phyloP scores from a whole-genome alignment of 2,329 filamentous ascomycete genomes.

The Xylariales sp. region DNA sequence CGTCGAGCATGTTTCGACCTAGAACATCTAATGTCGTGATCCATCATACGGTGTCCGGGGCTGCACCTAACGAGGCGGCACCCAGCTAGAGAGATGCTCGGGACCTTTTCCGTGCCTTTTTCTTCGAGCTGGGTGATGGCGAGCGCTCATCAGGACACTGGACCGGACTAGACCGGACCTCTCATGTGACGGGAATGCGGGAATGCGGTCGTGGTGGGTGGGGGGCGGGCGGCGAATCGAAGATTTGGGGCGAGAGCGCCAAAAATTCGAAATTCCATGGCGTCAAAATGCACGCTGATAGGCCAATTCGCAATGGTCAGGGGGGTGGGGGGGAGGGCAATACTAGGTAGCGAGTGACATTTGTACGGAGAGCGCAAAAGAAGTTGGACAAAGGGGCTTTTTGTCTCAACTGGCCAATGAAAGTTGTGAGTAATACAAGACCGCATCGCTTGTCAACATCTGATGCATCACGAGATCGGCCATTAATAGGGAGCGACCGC shows the following conservation, averaged over 20 bases:
- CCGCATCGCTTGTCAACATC: background rate
- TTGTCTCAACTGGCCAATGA: background rate
- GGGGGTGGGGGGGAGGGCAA: constrained; percentile 1
- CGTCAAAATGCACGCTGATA: constrained; percentile 24
- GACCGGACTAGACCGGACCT: background rate
- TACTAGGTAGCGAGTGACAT: too few species aligned
- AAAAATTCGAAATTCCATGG: constrained; percentile 11
- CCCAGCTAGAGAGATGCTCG: background rate
- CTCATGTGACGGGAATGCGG: constrained; percentile 24
- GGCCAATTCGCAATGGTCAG: constrained; percentile 13
- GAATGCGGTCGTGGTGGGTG: constrained; percentile 9
- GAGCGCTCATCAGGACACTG: background rate
- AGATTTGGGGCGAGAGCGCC: constrained; percentile 13
- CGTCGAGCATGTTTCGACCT: background rate
- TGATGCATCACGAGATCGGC: constrained; percentile 2
- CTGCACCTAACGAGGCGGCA: background rate
- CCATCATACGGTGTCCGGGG: background rate
- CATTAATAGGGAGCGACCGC: background rate
- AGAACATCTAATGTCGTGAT: background rate
- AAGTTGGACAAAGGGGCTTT: constrained; percentile 13
- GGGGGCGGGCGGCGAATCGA: constrained; percentile 8
- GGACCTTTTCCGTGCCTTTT: background rate
- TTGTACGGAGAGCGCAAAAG: background rate
- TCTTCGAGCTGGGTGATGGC: background rate
- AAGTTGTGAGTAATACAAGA: constrained; percentile 1